Evolutionary conservation across 345 rosid species (phyloP).

Genomic region (Gossypium thurberi): DNA sequence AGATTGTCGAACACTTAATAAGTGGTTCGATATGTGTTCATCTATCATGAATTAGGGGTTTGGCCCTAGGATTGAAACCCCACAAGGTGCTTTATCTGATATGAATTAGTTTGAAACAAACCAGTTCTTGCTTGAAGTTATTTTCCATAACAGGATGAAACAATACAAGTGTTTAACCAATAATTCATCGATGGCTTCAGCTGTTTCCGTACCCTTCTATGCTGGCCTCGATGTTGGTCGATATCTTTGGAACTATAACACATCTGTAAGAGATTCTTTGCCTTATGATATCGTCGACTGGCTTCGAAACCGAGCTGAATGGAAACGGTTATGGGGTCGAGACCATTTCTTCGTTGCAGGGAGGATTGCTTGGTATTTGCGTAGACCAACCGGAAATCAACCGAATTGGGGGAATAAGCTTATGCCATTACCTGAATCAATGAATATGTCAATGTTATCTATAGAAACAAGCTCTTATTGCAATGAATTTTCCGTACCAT

Average conservation of each 20-base stretch:
- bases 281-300: slow-evolving; percentile 27
- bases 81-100: slow-evolving; percentile 6
- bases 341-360: slow-evolving; percentile 58
- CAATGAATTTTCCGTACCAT: slow-evolving; percentile 51
- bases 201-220: slow-evolving; percentile 42
- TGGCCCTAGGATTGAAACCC: slow-evolving; percentile 31
- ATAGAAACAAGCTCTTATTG: slow-evolving; percentile 34
- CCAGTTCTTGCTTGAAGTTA: slow-evolving; percentile 48
- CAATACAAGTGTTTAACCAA: slow-evolving; percentile 44
- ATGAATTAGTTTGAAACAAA: slow-evolving; percentile 35
- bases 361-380: slow-evolving; percentile 47
- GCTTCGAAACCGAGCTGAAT: slow-evolving; percentile 33
- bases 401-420: slow-evolving; percentile 47
- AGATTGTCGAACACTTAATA: slow-evolving; percentile 25
- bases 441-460: slow-evolving; percentile 41
- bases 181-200: slow-evolving; percentile 42
- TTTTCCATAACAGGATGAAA: slow-evolving; percentile 46
- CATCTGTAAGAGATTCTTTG: slow-evolving; percentile 33
- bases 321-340: slow-evolving; percentile 45
- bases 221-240: slow-evolving; percentile 49
- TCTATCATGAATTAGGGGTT: slow-evolving; percentile 31
- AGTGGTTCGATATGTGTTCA: slow-evolving; percentile 46
- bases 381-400: slow-evolving; percentile 11
- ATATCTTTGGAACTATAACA: slow-evolving; percentile 33
- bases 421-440: slow-evolving; percentile 37